Base-by-base conservation (phyloP, 805 yeast genomes). In the Hanseniaspora singularis region DNA sequence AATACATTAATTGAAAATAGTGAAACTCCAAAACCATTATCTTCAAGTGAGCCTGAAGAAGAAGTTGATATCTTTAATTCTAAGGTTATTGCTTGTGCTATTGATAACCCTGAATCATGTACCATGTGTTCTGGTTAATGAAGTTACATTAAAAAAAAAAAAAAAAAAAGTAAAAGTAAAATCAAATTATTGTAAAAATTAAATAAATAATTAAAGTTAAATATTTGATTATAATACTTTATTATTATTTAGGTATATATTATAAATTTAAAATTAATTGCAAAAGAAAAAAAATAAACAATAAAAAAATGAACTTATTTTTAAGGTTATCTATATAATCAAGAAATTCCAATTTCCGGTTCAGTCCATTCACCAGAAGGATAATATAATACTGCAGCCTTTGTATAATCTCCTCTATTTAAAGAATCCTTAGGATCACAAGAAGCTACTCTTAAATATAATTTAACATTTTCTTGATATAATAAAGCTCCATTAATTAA, bases 51-150 rank as follows among this genome's bases (percentile, higher is more conserved):
- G 56, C 59, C 66, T 57, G 56, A 60, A 58, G 64, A 56, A 19
- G 60, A 55, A 14, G 89, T 70, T 50, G 95, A 89, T 63, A 89
- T 89, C 56, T 92, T 70, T 74, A 85, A 89, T 65, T 81, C 94
- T 22, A 81, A 88, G 66, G 97, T 83, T 28, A 78, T 89, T 67
- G 96, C 96, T 30, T 89, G 98, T 72, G 94, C 96, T 49, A 87
- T 92, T 64, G 79, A 83, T 64, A 89, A 92, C 70, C 96, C 96
- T 50, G 97, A 85, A 69, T 77, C 97, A 42, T 89, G 98, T 69
- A 89, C 89, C 61, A 92, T 92, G 97, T 92, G 98, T 72, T 89
- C 97, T 51, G 97, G 97, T 70, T 92, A 68, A 65, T 37, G 4
- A 3, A 15, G 9, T 32, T 14, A 7, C 4, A 32, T 4, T 8